Base-by-base conservation (phyloP, 257 asterid species). In the Nicotiana noctiflora region DNA sequence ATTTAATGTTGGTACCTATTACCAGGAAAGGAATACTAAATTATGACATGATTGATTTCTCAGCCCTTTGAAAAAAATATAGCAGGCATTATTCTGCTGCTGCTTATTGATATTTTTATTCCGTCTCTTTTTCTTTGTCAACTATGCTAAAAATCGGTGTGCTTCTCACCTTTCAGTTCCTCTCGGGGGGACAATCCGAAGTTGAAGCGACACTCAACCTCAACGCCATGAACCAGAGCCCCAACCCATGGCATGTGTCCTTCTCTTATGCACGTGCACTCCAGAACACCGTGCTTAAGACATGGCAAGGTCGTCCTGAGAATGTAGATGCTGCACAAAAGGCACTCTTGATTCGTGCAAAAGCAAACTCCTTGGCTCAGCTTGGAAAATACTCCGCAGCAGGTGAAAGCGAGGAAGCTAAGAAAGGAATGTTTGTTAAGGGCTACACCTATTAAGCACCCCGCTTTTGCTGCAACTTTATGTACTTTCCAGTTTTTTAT, bases 141-240 rank as follows among this genome's bases (percentile, higher is more conserved):
- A 37, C 81, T 21, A 23, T 78, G 60, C 55, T 78, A 21, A 32
- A 60, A 78, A 19, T 0, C 0, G 8, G 65, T 81, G 23, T 76
- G 60, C 75, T 85, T 83, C 34, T 84, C 55, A 11, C 51, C 6
- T 57, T 57, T 40, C 72, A 94, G 98, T 94, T 94, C 88, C 89
- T 94, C 83, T 94, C 98, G 3, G 98, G 97, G 53, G 98, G 98
- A 19, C 98, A 94, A 82, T 94, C 97, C 29, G 98, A 94, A 86
- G 92, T 75, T 5, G 97, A 92, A 86, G 98, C 97, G 61, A 94
- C 98, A 68, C 51, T 94, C 84, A 94, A 94, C 90, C 90, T 94
- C 55, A 88, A 94, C 6, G 87, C 90, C 6, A 94, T 94, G 98
- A 92, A 94, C 86, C 97, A 94, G 81, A 90, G 93, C 63, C 94